Percentiles rank a stretch among this genome's conserved stretches.
Evolutionary conservation across 495 filamentous ascomycete species (phyloP).

Genomic region (Penicillium waksmanii): DNA sequence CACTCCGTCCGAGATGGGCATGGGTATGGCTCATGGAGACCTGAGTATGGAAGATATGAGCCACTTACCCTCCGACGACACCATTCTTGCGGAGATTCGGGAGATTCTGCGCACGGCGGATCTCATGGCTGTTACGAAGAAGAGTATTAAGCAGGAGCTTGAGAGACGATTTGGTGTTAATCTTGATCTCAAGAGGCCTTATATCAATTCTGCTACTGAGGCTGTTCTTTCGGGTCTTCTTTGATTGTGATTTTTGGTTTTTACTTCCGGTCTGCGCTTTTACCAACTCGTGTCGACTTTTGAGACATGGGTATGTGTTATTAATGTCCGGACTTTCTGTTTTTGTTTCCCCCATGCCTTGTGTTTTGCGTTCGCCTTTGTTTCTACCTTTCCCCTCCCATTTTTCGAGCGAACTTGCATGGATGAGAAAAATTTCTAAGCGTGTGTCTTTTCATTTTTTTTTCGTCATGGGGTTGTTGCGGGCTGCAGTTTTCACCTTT

Average conservation of each 20-base stretch:
- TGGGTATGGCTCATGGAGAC: slow-evolving; percentile 51
- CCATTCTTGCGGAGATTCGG: slow-evolving; percentile 88
- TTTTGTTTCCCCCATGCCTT: background rate
- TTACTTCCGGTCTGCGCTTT: background rate
- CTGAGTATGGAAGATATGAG: slow-evolving; percentile 71
- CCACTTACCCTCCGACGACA: slow-evolving; percentile 82
- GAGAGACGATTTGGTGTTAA: slow-evolving; percentile 84
- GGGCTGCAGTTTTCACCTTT: background rate
- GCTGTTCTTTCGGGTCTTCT: slow-evolving; percentile 72
- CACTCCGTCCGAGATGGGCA: slow-evolving; percentile 72
- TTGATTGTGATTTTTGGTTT: slow-evolving; percentile 33
- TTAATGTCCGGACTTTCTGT: slow-evolving; percentile 11
- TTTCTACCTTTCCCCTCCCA: background rate
- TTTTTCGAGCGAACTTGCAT: slow-evolving; percentile 30
- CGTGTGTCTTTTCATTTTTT: slow-evolving; percentile 10
- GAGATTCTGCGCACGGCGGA: slow-evolving; percentile 90
- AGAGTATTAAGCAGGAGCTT: slow-evolving; percentile 91
- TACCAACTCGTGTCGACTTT: background rate
- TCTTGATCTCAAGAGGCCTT: slow-evolving; percentile 79
- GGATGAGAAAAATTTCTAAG: slow-evolving; percentile 27
- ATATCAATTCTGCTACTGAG: slow-evolving; percentile 89
- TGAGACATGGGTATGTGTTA: slow-evolving; percentile 10
- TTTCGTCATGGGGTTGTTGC: slow-evolving; percentile 3
- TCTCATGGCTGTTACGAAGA: slow-evolving; percentile 98
- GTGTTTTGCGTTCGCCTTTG: background rate